phyloP scores from a whole-genome alignment of 495 filamentous ascomycete species.

The Aspergillus sclerotioniger region DNA sequence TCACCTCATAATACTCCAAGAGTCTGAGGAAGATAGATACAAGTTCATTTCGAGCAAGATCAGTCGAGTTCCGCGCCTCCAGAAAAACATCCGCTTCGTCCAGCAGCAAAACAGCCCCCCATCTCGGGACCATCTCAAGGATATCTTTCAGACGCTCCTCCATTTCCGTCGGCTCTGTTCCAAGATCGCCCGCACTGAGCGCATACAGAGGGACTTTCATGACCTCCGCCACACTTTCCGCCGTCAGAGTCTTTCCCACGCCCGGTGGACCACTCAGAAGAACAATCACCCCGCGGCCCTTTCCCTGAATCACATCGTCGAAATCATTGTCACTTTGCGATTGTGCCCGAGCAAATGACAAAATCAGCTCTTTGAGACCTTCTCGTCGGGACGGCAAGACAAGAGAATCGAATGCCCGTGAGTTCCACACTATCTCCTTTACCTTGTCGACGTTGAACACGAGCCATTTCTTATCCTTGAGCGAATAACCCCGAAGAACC shows the following conservation, averaged over 20 bases:
- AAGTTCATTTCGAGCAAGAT: conserved; percentile 49
- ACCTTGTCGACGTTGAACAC: conserved; percentile 36
- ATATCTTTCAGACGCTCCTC: conserved; percentile 41
- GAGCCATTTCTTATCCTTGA: conserved; percentile 44
- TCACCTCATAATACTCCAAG: conserved; percentile 53
- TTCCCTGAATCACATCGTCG: conserved; percentile 28
- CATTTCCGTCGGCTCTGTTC: conserved; percentile 34
- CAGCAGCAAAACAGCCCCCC: conserved; percentile 52
- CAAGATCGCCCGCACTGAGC: conserved; percentile 39
- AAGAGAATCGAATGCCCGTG: conserved; percentile 53
- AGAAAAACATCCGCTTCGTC: conserved; percentile 61
- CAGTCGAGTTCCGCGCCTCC: conserved; percentile 33
- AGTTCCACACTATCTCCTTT: conserved; percentile 50
- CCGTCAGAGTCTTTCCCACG: conserved; percentile 37
- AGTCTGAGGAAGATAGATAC: conserved; percentile 54
- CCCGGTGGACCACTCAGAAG: conserved; percentile 54
- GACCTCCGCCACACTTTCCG: conserved; percentile 32
- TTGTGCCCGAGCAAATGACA: not conserved
- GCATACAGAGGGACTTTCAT: conserved; percentile 26
- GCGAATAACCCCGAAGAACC: conserved; percentile 26
- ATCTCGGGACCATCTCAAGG: conserved; percentile 38
- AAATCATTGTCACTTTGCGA: not conserved
- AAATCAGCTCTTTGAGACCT: conserved; percentile 15
- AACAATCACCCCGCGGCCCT: conserved; percentile 48
- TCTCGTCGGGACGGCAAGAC: conserved; percentile 39